Evolutionary conservation across 2,329 filamentous ascomycete genomes (phyloP), one percentile per base, ranked within the genome.

Genomic region (Chrysoporthe puriensis): DNA sequence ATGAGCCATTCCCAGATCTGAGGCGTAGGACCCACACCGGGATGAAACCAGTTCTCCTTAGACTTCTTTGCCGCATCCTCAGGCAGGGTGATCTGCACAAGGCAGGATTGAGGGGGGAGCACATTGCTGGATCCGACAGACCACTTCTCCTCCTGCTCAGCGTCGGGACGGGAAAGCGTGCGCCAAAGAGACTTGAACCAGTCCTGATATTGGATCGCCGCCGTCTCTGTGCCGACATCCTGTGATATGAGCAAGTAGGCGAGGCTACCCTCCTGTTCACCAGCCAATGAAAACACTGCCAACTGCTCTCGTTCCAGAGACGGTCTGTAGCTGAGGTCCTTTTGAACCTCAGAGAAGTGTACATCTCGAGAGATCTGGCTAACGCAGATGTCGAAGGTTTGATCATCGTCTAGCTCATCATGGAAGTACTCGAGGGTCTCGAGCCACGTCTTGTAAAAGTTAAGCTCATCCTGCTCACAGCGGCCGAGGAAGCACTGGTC

Each of bases 181-280:
- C 58, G 62, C 65, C 62, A 62, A 3, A 67, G 32, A 13, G 58
- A 62, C 26, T 46, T 54, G 50, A 69, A 67, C 65, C 62, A 65
- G 32, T 21, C 26, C 42, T 64, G 36, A 14, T 69, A 67, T 3
- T 18, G 57, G n/a, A 2, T 36, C 11, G 16, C 43, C 16, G 62
- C 14, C 14, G 52, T 63, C 26, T 34, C 2, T 8, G 5, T 2
- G n/a, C 14, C 9, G 52, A 54, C 58, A 11, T 36, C 16, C n/a
- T 21, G 4, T 3, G 62, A 59, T 65, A 64, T 62, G 57, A 59
- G 62, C 18, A 69, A 32, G 21, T 67, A 69, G 6, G 65, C 44
- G 4, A 59, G 43, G 34, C 40, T 11, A 11, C 54, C 42, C 36
- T 58, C 4, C 2, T 36, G 14, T 9, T n/a, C 63, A 1, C 32